A percentile compares a stretch with the other conserved stretches of the same genome.
Evolutionary conservation across 352 stramenopile species (phyloP).

Genomic region (Pythium sp.): DNA sequence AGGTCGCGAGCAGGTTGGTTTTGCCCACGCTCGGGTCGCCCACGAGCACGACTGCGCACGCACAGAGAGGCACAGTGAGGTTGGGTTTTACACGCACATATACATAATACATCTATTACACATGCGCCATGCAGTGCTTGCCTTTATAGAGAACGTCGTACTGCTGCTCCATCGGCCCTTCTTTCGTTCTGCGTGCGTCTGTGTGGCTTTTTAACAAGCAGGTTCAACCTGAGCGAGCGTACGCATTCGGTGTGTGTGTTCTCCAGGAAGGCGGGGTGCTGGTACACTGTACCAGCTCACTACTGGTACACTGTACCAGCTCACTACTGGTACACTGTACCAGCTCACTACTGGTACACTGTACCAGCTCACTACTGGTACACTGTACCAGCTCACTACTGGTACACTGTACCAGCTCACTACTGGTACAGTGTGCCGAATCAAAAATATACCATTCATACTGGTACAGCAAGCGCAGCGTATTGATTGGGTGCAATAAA

Average conservation of each 20-base stretch:
- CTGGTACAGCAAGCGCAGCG: background rate
- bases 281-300: background rate
- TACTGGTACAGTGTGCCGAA: background rate
- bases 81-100: background rate
- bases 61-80: background rate
- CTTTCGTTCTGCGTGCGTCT: background rate
- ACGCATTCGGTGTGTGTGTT: background rate
- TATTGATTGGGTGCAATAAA: background rate
- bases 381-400: background rate
- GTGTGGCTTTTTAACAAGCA: background rate
- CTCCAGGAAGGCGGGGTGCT: background rate
- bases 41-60: conserved; percentile 61
- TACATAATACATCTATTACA: background rate
- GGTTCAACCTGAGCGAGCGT: conserved; percentile 9
- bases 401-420: background rate
- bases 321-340: background rate
- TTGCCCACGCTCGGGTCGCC: conserved; percentile 88
- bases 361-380: no score
- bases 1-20: conserved; percentile 84
- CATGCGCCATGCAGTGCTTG: conserved; percentile 4
- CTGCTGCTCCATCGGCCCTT: conserved; percentile 43
- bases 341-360: background rate
- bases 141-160: conserved; percentile 85
- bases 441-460: background rate
- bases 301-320: no score